Percentiles rank a stretch among this genome's conserved stretches.
Conservation (phyloP, 257 asterid species). For the Rauvolfia tetraphylla region DNA sequence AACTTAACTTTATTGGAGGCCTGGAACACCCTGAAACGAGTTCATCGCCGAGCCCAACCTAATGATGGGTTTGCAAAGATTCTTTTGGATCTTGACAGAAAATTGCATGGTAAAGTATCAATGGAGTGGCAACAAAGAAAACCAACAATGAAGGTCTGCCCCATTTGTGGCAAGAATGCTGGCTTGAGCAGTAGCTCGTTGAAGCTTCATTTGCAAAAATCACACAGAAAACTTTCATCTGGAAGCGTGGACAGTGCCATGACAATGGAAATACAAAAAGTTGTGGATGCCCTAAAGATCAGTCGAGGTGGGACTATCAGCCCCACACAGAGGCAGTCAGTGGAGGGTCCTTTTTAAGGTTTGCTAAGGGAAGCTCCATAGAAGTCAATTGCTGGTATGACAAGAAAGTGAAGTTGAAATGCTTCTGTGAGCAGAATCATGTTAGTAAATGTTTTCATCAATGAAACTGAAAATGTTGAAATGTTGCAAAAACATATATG, state of each 20-base stretch:
- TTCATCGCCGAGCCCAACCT: constrained; percentile 95
- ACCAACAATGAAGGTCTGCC: constrained; percentile 90
- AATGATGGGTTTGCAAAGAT: constrained; percentile 91
- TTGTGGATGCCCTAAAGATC: constrained; percentile 72
- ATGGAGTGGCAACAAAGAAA: constrained; percentile 98
- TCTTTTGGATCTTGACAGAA: constrained; percentile 67
- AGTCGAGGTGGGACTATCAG: constrained; percentile 92
- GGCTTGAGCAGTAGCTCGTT: constrained; percentile 96
- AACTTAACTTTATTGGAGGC: constrained; percentile 68
- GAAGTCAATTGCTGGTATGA: neutral
- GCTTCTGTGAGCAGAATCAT: neutral
- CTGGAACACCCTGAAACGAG: constrained; percentile 78
- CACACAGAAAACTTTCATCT: constrained; percentile 84
- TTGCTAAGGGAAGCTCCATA: neutral
- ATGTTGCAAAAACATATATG: no score
- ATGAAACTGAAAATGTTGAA: no score
- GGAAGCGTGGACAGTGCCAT: constrained; percentile 99
- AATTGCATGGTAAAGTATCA: constrained; percentile 73
- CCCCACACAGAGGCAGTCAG: constrained; percentile 71
- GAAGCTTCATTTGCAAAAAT: constrained; percentile 92
- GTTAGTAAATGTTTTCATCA: no score
- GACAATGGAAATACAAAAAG: constrained; percentile 94
- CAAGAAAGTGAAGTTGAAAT: neutral
- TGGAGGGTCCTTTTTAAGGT: neutral
- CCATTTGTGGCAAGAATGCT: constrained; percentile 91